phyloP scores from a whole-genome alignment of 208 protist species.

The Leishmania martiniquensis region DNA sequence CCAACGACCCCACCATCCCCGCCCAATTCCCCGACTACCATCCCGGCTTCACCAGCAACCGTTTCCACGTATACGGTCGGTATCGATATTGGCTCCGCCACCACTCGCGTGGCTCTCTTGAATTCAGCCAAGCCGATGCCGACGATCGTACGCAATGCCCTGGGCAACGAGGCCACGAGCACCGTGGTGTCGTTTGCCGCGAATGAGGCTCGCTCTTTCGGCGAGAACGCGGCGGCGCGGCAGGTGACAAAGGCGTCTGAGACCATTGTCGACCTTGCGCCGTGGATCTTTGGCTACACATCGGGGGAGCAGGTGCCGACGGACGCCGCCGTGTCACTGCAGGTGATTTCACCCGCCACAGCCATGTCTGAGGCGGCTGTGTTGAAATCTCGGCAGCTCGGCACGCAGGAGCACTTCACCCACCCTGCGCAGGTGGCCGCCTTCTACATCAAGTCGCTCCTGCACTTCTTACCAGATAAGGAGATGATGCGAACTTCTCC shows the following conservation, averaged over 20 bases:
- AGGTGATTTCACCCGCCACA: constrained; percentile 20
- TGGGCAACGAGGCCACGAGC: constrained; percentile 71
- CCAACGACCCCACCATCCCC: constrained; percentile 4
- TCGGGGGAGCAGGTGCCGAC: constrained; percentile 17
- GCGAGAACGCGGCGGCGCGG: constrained; percentile 62
- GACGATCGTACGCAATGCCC: constrained; percentile 61
- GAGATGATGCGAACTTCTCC: constrained; percentile 19
- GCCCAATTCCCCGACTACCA: neutral
- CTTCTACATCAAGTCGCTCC: constrained; percentile 67
- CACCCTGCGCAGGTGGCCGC: constrained; percentile 53
- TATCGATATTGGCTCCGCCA: constrained; percentile 65
- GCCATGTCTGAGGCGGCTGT: constrained; percentile 22
- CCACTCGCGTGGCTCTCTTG: constrained; percentile 59
- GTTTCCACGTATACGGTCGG: constrained; percentile 38
- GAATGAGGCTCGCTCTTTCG: constrained; percentile 59
- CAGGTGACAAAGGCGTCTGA: constrained; percentile 60
- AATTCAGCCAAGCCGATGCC: constrained; percentile 63
- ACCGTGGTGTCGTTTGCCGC: constrained; percentile 58
- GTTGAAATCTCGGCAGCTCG: constrained; percentile 17
- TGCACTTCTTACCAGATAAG: constrained; percentile 40
- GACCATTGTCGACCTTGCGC: constrained; percentile 58
- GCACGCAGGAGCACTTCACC: constrained; percentile 24
- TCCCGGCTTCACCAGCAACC: constrained; percentile 1
- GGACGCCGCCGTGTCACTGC: constrained; percentile 17
- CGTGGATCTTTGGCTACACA: constrained; percentile 48